Percentiles rank a stretch among this genome's conserved stretches.
Conservation (phyloP, 148 eudicot genomes). For the Heliamphora exappendiculata region DNA sequence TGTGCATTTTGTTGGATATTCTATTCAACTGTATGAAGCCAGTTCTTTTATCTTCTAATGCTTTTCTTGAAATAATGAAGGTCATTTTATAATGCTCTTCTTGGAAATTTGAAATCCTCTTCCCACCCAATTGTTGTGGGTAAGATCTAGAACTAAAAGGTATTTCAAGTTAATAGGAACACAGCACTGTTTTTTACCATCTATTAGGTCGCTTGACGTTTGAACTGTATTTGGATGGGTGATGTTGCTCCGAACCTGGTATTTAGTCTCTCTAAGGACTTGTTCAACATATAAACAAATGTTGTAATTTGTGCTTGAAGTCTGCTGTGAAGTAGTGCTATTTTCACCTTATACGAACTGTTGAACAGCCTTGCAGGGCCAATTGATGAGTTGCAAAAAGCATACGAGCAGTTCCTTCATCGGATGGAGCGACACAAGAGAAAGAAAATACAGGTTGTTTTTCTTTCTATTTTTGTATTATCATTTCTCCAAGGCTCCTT, state of each 20-base stretch:
- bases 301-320: neutral
- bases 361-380: slow-evolving; percentile 90
- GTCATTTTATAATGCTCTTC: neutral
- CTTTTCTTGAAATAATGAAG: neutral
- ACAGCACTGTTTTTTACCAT: neutral
- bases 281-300: neutral
- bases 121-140: neutral
- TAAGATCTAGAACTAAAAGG: neutral
- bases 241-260: neutral
- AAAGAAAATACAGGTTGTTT: slow-evolving; percentile 57
- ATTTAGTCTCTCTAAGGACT: neutral
- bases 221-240: neutral
- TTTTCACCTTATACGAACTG: slow-evolving; percentile 14
- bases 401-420: slow-evolving; percentile 74
- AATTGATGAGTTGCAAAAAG: slow-evolving; percentile 64
- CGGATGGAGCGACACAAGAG: slow-evolving; percentile 57
- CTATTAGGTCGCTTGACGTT: neutral
- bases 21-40: neutral
- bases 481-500: slow-evolving; percentile 2
- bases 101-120: neutral
- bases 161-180: neutral
- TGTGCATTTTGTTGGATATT: neutral
- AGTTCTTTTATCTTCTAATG: neutral
- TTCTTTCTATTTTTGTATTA: neutral
- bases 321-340: neutral